Percentiles rank a stretch among this genome's conserved stretches.
These are phyloP conservation scores for Vararia minispora DNA, from an alignment of 768 basidiomycete species.

Conservation along the genomic window DNA sequence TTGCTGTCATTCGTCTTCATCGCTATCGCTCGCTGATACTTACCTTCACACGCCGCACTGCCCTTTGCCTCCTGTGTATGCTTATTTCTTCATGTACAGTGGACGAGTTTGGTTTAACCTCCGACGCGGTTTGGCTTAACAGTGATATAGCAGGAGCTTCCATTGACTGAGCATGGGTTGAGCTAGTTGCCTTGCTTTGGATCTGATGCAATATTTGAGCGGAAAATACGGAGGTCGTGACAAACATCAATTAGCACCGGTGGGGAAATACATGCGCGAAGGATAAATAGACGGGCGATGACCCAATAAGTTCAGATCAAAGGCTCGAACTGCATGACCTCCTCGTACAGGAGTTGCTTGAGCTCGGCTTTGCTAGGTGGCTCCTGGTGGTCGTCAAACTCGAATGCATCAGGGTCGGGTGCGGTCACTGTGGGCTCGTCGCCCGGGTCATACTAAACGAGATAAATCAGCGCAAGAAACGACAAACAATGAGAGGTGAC, in stretches of 20 bases:
- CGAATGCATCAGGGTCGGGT: slow-evolving; percentile 78
- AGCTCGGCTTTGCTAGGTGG: slow-evolving; percentile 68
- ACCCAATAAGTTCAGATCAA: slow-evolving; percentile 31
- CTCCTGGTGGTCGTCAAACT: slow-evolving; percentile 79
- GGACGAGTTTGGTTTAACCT: too few relatives aligned
- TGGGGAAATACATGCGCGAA: not conserved
- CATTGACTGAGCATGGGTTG: not conserved
- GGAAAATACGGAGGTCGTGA: slow-evolving; percentile 10
- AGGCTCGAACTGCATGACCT: slow-evolving; percentile 68
- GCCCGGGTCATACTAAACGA: slow-evolving; percentile 64
- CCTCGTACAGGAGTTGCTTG: slow-evolving; percentile 76
- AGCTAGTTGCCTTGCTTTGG: not conserved
- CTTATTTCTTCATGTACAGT: too few relatives aligned
- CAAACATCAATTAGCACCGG: not conserved
- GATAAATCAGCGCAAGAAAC: slow-evolving; percentile 3
- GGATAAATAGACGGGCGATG: slow-evolving; percentile 4
- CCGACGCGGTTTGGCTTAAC: too few relatives aligned
- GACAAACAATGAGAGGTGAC: slow-evolving; percentile 15
- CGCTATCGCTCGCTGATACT: too few relatives aligned
- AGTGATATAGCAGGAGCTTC: not conserved
- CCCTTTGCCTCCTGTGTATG: too few relatives aligned
- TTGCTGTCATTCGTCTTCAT: too few relatives aligned
- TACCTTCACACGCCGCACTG: too few relatives aligned
- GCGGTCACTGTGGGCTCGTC: slow-evolving; percentile 81
- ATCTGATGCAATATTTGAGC: slow-evolving; percentile 3